These are phyloP conservation scores for Scalesia atractyloides DNA, from an alignment of 129 eudicot species.

Conservation along the genomic window DNA sequence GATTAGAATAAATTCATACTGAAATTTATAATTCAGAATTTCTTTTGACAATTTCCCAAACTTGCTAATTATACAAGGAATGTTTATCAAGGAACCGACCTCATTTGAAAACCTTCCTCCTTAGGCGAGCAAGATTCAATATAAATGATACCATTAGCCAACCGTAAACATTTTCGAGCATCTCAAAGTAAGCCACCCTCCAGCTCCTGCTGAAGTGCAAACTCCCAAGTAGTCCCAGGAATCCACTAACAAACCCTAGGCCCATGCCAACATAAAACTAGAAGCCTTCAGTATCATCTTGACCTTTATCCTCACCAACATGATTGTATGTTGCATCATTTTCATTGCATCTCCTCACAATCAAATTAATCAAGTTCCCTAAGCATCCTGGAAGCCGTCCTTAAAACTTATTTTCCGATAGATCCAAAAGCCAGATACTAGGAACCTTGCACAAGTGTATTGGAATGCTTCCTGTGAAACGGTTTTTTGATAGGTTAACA, in stretches of 20 bases:
- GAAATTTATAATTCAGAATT: too few species aligned
- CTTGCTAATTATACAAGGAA: too few species aligned
- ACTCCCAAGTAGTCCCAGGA: constrained; percentile 12
- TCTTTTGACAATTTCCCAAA: too few species aligned
- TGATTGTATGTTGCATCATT: not conserved
- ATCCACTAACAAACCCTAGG: not conserved
- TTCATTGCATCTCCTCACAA: constrained; percentile 4
- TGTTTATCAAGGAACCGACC: not conserved
- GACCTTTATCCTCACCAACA: constrained; percentile 2
- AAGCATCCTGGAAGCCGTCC: too few species aligned
- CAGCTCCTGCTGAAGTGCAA: constrained; percentile 1
- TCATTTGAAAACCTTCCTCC: not conserved
- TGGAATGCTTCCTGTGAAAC: too few species aligned
- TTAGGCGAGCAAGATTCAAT: not conserved
- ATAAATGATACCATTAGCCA: not conserved
- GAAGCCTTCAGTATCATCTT: not conserved
- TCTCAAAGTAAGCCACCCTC: constrained; percentile 3
- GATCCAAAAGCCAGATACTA: too few species aligned
- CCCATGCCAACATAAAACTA: not conserved
- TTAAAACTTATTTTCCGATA: too few species aligned
- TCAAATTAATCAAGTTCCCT: too few species aligned
- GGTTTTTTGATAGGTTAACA: too few species aligned
- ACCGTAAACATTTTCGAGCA: not conserved
- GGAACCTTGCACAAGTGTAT: too few species aligned
- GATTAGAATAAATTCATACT: too few species aligned